Evolutionary conservation across 1,139 yeast genomes (phyloP), one percentile per base, ranked within the genome.

Genomic region (Taphrina deformans): DNA sequence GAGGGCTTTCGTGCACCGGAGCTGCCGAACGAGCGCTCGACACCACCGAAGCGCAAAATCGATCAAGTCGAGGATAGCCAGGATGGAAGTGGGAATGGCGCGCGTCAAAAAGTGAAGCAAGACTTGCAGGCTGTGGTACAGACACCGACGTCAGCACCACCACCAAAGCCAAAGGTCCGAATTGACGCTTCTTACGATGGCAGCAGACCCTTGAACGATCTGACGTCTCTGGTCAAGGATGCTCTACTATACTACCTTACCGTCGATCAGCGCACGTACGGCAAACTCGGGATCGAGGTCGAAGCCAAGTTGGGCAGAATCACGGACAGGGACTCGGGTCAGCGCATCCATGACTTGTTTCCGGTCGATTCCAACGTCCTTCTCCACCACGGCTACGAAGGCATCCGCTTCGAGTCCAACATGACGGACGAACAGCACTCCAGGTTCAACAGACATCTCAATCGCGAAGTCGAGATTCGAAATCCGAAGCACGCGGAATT

Each of bases 281-380:
- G 63, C 18, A 51, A 50, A 35, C 14, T 18, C 12, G 63, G 63
- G n/a, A 21, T 88, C 26, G 95, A 89, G 76, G 77, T 88, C 70
- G 96, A 89, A 75, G 78, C 87, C 72, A 88, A 88, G 73, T 82
- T 87, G 71, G 96, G 96, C 6, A 79, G 84, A 18, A 82, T 89
- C 40, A 83, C 86, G 77, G 88, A 86, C 69, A 85, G 84, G 69
- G 79, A 79, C 21, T 80, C 84, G 48, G 87, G 86, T 63, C 78
- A 80, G 69, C 79, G 96, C 69, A 79, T 88, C 55, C 81, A 80
- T 67, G 56, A 40, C 24, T 26, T 27, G 53, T 77, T 89, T 29
- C 89, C 88, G 16, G 85, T 88, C 10, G 82, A 86, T 9, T 84
- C 91, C 1, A 95, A 88, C 73, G 81, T 88, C 68, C 80, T 88